Conservation (phyloP, 2,329 filamentous ascomycete species). For the Tolypocladium paradoxum region DNA sequence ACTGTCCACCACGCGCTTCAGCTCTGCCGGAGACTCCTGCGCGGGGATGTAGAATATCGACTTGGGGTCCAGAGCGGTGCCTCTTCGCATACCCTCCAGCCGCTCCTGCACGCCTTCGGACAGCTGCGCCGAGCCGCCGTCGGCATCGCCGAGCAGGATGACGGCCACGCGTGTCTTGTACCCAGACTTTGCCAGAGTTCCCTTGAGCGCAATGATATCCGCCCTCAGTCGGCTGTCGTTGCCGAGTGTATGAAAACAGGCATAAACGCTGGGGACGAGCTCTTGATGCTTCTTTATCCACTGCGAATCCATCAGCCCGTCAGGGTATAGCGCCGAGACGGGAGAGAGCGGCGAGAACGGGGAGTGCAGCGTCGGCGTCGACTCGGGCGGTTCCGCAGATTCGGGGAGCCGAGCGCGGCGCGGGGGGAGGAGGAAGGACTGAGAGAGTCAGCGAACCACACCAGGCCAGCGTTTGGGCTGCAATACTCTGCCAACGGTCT, state of each 20-base stretch:
- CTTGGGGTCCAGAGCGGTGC: constrained; percentile 72
- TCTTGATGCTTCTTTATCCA: constrained; percentile 90
- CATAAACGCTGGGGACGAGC: constrained; percentile 66
- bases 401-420: constrained; percentile 44
- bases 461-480: constrained; percentile 1
- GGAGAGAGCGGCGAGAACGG: constrained; percentile 85
- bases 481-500: constrained; percentile 69
- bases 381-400: constrained; percentile 34
- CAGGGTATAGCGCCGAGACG: constrained; percentile 72
- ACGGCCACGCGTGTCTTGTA: constrained; percentile 72
- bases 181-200: constrained; percentile 53
- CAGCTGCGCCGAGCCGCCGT: constrained; percentile 28
- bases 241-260: constrained; percentile 71
- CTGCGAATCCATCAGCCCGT: constrained; percentile 69
- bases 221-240: constrained; percentile 80
- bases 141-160: constrained; percentile 33
- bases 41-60: constrained; percentile 77
- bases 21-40: constrained; percentile 57
- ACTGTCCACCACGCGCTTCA: constrained; percentile 62
- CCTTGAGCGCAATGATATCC: constrained; percentile 71
- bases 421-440: constrained; percentile 47
- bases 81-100: constrained; percentile 65
- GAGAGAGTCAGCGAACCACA: constrained; percentile 15
- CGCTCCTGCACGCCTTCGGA: constrained; percentile 59
- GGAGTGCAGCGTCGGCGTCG: constrained; percentile 62